Evolutionary conservation across 2,329 filamentous ascomycete species (phyloP).

Genomic region (Atkinsonella texensis): DNA sequence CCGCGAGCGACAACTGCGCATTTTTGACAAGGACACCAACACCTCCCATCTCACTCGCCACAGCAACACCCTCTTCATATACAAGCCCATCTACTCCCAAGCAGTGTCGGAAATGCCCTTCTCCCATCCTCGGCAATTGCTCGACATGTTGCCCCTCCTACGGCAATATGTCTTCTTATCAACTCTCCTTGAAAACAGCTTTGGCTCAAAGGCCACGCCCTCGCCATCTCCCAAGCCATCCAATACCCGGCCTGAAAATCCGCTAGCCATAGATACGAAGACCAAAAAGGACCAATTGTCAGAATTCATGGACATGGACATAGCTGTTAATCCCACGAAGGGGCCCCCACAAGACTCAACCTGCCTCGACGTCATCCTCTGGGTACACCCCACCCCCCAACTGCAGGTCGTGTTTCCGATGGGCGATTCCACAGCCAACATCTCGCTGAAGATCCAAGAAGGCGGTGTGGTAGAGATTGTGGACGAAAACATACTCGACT

Average conservation of each 20-base stretch:
- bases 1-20: conserved; percentile 33
- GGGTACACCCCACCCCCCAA: conserved; percentile 35
- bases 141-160: conserved; percentile 60
- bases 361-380: conserved; percentile 41
- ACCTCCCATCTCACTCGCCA: conserved; percentile 27
- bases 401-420: conserved; percentile 45
- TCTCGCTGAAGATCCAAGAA: conserved; percentile 46
- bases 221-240: not conserved
- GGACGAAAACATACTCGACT: conserved; percentile 38
- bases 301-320: conserved; percentile 16
- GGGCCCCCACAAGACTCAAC: conserved; percentile 10
- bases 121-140: conserved; percentile 63
- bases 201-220: conserved; percentile 27
- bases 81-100: conserved; percentile 61
- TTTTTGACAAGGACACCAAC: conserved; percentile 21
- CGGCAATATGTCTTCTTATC: conserved; percentile 65
- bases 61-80: conserved; percentile 52
- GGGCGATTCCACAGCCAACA: conserved; percentile 32
- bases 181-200: conserved; percentile 50
- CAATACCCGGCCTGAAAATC: not conserved
- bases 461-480: conserved; percentile 47
- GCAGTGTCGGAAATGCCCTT: conserved; percentile 59
- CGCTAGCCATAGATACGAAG: conserved; percentile 4
- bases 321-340: not conserved
- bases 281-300: conserved; percentile 22